Evolutionary conservation across 441 rosid species (phyloP).

Genomic region (Gossypium davidsonii): DNA sequence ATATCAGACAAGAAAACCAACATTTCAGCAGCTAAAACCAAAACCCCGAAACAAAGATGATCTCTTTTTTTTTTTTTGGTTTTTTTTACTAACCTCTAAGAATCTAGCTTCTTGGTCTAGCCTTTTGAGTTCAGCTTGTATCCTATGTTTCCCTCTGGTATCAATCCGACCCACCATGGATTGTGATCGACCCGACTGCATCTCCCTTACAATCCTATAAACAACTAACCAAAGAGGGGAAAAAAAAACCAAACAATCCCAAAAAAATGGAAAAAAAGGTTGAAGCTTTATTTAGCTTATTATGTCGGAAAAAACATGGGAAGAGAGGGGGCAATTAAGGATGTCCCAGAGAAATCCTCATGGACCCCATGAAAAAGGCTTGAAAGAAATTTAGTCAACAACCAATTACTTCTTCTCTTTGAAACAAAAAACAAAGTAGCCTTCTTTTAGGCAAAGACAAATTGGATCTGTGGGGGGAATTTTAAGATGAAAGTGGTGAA

Average conservation of each 20-base stretch:
- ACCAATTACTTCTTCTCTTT: conserved; percentile 12
- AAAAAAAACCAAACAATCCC: background rate
- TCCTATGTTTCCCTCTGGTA: conserved; percentile 79
- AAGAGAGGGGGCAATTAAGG: conserved; percentile 18
- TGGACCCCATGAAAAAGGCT: conserved; percentile 30
- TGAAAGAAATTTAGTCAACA: background rate
- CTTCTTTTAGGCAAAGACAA: conserved; percentile 1
- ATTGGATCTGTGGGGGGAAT: conserved; percentile 22
- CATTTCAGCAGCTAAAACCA: background rate
- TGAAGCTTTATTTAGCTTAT: conserved; percentile 9
- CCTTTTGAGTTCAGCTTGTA: conserved; percentile 80
- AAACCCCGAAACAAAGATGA: background rate
- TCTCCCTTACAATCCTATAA: conserved; percentile 16
- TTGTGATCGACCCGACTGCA: conserved; percentile 59
- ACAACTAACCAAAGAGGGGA: too few species aligned
- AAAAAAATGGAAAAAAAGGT: conserved; percentile 7
- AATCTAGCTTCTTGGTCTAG: conserved; percentile 86
- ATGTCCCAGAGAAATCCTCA: conserved; percentile 38
- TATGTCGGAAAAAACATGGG: conserved; percentile 15
- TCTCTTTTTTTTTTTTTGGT: background rate
- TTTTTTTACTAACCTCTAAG: conserved; percentile 52
- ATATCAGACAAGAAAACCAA: background rate
- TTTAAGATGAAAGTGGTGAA: conserved; percentile 8
- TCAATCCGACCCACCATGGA: conserved; percentile 51
- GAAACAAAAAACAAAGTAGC: conserved; percentile 17